Evolutionary conservation across 2,329 filamentous ascomycete genomes (phyloP), one percentile per base, ranked within the genome.

Genomic region (Exophiala dermatitidis): DNA sequence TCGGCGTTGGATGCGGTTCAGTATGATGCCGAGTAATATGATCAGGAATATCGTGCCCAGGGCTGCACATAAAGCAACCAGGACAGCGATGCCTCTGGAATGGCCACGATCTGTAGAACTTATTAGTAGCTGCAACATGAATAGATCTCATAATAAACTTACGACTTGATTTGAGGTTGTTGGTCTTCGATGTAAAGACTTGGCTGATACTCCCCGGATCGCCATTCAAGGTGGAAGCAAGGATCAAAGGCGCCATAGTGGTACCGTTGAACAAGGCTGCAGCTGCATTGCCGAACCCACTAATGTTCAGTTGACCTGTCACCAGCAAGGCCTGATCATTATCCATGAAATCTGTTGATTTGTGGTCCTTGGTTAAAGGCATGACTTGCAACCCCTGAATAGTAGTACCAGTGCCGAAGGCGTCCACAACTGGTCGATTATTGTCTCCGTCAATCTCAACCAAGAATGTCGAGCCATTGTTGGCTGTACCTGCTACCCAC

Each of bases 241-340:
- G 78, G 38, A 89, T 79, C 68, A 91, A 95, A 0, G 93, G 91
- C 48, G 77, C 76, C 66, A 91, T 83, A 2, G 75, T 73, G 7
- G 83, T 88, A 63, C 93, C 93, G 65, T 97, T 88, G 74, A 87
- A 98, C 30, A 96, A 74, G 5, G 84, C 91, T 5, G 88, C 90
- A 9, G 91, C 95, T 4, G 86, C 88, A 53, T 83, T 84, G 54
- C 91, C 90, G 66, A 90, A 90, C 46, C 74, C 73, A 0, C 85
- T 81, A 12, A 97, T 77, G 60, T 82, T 78, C 61, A 98, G 81
- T 49, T 85, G 81, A 37, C 93, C 93, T n/a, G 88, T 88, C 46
- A 97, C 74, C 71, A 98, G 79, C 34, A 98, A 79, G 3, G 82
- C 78, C 67, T 93, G 82, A 57, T 82, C 76, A 12, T 78, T 71